A percentile compares a stretch with the other conserved stretches of the same genome.
Evolutionary conservation across 352 stramenopile species (phyloP).

Genomic region (Globisporangium radiosum): DNA sequence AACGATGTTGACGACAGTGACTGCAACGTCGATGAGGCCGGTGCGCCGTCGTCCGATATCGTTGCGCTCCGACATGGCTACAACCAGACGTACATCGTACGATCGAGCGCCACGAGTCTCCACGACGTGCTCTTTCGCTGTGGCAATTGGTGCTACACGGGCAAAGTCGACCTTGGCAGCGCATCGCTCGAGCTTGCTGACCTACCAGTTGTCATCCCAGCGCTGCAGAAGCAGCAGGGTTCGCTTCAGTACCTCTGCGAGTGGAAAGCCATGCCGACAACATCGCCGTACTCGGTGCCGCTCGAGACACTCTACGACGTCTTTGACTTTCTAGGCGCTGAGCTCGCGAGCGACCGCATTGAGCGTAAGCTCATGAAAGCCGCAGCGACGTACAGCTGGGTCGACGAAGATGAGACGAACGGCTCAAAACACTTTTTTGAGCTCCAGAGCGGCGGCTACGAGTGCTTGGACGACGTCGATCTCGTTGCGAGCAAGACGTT

Average conservation of each 20-base stretch:
- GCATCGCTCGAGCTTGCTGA: constrained; percentile 79
- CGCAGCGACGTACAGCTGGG: constrained; percentile 84
- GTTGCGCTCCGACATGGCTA: constrained; percentile 84
- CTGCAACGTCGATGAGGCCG: constrained; percentile 35
- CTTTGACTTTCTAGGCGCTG: constrained; percentile 77
- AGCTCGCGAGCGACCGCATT: constrained; percentile 77
- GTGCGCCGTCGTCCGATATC: constrained; percentile 48
- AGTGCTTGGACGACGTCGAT: constrained; percentile 82
- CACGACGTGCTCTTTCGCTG: constrained; percentile 92
- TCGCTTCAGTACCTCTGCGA: constrained; percentile 91
- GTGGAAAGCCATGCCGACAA: constrained; percentile 65
- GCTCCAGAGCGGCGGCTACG: constrained; percentile 83
- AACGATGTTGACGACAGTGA: constrained; percentile 13
- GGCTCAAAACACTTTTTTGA: constrained; percentile 90
- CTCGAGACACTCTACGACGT: constrained; percentile 78
- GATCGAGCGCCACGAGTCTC: constrained; percentile 54
- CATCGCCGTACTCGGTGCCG: constrained; percentile 62
- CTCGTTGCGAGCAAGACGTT: constrained; percentile 86
- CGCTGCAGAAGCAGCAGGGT: constrained; percentile 91
- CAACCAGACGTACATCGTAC: constrained; percentile 91
- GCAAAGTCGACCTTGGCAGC: constrained; percentile 83
- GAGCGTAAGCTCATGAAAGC: constrained; percentile 85
- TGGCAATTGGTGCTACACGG: constrained; percentile 94
- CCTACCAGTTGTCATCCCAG: constrained; percentile 86
- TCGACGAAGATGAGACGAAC: constrained; percentile 65